Evolutionary conservation across 345 rosid genomes (phyloP).

Genomic region (Eucalyptus pauciflora): DNA sequence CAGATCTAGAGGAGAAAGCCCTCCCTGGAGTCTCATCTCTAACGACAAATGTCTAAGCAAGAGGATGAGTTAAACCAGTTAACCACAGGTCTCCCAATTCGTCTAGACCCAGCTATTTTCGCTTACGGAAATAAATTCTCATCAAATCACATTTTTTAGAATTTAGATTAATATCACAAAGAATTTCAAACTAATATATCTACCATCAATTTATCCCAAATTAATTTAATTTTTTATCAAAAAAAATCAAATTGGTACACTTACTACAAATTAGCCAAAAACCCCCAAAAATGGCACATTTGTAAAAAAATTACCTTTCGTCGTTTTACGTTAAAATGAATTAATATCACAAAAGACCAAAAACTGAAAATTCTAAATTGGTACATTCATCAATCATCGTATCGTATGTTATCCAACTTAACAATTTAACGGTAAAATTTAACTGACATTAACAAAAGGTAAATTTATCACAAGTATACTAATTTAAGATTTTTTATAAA

Average conservation of each 20-base stretch:
- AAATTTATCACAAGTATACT: fast-evolving
- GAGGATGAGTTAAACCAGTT: neutral
- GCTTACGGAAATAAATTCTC: neutral
- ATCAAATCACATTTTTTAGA: fast-evolving
- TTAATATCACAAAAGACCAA: no score
- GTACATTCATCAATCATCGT: no score
- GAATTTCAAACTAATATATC: no score
- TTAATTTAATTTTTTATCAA: no score
- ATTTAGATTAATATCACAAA: fast-evolving
- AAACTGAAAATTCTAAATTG: no score
- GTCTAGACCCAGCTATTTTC: neutral
- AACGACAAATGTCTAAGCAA: neutral
- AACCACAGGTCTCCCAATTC: neutral
- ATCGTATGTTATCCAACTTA: no score
- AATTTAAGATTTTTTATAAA: no score
- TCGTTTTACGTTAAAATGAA: fast-evolving
- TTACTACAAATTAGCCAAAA: fast-evolving
- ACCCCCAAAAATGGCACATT: no score
- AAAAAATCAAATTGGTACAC: no score
- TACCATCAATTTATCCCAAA: no score
- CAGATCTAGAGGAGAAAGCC: neutral
- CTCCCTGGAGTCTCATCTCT: neutral
- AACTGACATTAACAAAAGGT: fast-evolving
- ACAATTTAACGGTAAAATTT: no score
- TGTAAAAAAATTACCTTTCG: fast-evolving